Evolutionary conservation across 208 protist species (phyloP).

Genomic region (Trypanosoma scelopori): DNA sequence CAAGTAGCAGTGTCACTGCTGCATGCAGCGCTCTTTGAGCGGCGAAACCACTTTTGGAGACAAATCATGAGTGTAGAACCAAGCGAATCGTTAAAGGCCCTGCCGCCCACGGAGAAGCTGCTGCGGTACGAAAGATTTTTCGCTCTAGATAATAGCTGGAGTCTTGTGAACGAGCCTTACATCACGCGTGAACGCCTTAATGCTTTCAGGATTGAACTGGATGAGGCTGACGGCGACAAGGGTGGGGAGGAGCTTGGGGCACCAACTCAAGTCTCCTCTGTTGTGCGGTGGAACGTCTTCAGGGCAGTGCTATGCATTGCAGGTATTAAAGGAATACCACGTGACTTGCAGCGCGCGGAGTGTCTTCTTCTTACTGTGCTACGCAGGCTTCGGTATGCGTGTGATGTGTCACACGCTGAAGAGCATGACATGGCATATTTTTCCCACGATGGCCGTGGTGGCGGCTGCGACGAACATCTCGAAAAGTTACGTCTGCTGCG

Average conservation of each 20-base stretch:
- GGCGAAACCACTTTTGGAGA: conserved; percentile 35
- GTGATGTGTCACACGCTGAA: conserved; percentile 46
- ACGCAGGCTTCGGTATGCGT: conserved; percentile 68
- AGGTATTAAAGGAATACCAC: conserved; percentile 45
- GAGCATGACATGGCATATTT: conserved; percentile 18
- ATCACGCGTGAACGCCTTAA: conserved; percentile 31
- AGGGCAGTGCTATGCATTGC: conserved; percentile 49
- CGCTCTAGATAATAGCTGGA: conserved; percentile 45
- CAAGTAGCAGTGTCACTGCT: conserved; percentile 47
- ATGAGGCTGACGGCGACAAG: conserved; percentile 22
- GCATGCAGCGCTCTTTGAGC: conserved; percentile 28
- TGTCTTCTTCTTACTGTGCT: conserved; percentile 68
- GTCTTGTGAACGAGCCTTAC: conserved; percentile 48
- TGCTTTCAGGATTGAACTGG: conserved; percentile 36
- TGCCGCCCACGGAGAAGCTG: conserved; percentile 28
- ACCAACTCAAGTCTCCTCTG: not conserved
- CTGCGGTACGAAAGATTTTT: conserved; percentile 64
- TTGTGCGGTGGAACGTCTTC: conserved; percentile 13
- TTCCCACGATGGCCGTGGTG: conserved; percentile 16
- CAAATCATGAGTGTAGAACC: conserved; percentile 29
- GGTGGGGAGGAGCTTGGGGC: conserved; percentile 8
- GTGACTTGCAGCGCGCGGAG: conserved; percentile 45
- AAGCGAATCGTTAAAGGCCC: not conserved
- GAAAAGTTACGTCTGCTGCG: conserved; percentile 29
- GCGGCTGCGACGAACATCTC: conserved; percentile 49